Evolutionary conservation across 1,284 basidiomycete species (phyloP).

Genomic region (Marasmius tenuissimus): DNA sequence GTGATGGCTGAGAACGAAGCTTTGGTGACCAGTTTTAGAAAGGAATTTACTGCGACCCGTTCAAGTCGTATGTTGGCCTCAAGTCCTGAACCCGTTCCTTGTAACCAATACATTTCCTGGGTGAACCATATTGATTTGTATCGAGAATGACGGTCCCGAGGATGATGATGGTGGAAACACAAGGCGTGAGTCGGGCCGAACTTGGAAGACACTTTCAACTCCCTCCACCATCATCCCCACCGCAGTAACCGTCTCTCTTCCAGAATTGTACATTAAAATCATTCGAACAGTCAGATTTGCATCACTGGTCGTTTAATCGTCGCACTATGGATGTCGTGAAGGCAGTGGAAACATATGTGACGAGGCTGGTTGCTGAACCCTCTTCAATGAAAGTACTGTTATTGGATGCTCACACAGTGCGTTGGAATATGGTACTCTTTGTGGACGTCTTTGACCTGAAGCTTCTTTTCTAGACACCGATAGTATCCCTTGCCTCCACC

Average conservation of each 20-base stretch:
- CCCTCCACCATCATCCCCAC: no score
- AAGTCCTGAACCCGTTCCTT: no score
- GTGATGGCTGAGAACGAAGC: no score
- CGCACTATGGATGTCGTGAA: slow-evolving; percentile 88
- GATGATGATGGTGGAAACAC: no score
- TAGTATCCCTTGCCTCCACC: slow-evolving; percentile 93
- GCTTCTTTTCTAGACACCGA: slow-evolving; percentile 75
- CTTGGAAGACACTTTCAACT: no score
- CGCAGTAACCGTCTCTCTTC: background rate
- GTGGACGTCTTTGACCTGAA: slow-evolving; percentile 6
- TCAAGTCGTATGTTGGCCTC: no score
- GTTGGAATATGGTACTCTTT: slow-evolving; percentile 22
- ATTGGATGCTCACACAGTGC: slow-evolving; percentile 92
- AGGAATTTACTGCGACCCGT: no score
- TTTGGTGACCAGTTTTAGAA: no score
- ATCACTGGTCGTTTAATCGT: background rate
- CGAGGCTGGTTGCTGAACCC: slow-evolving; percentile 86
- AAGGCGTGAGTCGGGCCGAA: no score
- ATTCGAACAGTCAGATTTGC: background rate
- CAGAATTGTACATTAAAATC: background rate
- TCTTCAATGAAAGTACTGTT: slow-evolving; percentile 97
- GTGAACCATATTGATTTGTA: no score
- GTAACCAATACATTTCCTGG: no score
- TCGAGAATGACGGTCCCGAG: no score
- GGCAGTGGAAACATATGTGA: slow-evolving; percentile 93